Evolutionary conservation across 2,329 filamentous ascomycete genomes (phyloP), one percentile per base, ranked within the genome.

Genomic region (Rhynchosporium graminicola): DNA sequence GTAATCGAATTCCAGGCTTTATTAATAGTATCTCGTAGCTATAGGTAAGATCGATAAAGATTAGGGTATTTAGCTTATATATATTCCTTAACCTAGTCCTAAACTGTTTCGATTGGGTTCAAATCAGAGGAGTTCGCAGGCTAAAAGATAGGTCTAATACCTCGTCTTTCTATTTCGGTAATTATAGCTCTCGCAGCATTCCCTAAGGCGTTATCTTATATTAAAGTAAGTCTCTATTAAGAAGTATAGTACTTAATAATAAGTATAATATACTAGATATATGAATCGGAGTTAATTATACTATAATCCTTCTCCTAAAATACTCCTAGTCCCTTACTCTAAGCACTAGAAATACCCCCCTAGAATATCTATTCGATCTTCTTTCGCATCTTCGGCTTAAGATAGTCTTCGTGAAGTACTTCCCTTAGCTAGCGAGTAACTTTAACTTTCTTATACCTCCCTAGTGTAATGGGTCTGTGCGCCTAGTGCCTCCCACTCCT

Each of bases 51-150:
- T 6, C 43, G 13, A 45, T 61, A 51, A 6, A 61, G 42, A 4
- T 50, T 15, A 47, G 59, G 51, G 29, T 56, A 61, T 15, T 61
- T n/a, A 5, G 6, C 33, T 38, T 61, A 28, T 7, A 61, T 56
- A 56, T 48, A 61, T 9, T 61, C 59, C 40, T 61, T 57, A 13
- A 56, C 48, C 31, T 57, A 40, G 56, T 61, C 31, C 51, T 29
- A 57, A 36, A 59, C 29, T 4, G 45, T 59, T 40, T 62, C 60
- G 28, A 62, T 62, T 29, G 56, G 56, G 26, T 62, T 62, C n/a
- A 62, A 59, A 62, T 62, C 60, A 45, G 40, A 55, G 2, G 33
- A 45, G 40, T 45, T 33, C 26, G 56, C 28, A 26, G 60, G 54
- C 61, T 48, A 63, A 6, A 38, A 29, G 12, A 63, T 63, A 47